A percentile compares a stretch with the other conserved stretches of the same genome.
Evolutionary conservation across 352 stramenopile species (phyloP).

Genomic region (Pythium pyrilobum): DNA sequence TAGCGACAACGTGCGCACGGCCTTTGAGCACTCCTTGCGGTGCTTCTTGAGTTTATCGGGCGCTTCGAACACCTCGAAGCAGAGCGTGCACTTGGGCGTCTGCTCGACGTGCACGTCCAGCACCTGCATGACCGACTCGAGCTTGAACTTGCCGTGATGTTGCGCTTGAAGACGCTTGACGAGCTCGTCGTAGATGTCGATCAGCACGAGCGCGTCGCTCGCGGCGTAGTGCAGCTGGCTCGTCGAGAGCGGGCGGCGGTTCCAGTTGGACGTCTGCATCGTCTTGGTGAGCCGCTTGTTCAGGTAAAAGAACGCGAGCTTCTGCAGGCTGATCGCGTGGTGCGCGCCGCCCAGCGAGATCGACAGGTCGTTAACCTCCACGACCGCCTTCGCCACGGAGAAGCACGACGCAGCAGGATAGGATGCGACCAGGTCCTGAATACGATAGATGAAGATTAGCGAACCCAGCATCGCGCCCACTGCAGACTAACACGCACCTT

Average conservation of each 20-base stretch:
- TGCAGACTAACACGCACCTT: constrained; percentile 33
- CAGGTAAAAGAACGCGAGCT: constrained; percentile 71
- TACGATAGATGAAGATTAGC: background rate
- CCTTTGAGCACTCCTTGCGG: constrained; percentile 34
- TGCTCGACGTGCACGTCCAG: constrained; percentile 48
- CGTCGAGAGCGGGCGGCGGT: constrained; percentile 43
- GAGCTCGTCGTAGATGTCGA: constrained; percentile 65
- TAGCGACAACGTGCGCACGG: constrained; percentile 32
- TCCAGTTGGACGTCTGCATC: constrained; percentile 80
- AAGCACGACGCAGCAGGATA: constrained; percentile 74
- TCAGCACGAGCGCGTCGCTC: constrained; percentile 61
- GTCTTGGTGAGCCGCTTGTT: constrained; percentile 64
- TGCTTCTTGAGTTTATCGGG: constrained; percentile 34
- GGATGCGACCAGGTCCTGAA: constrained; percentile 39
- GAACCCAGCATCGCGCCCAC: no score
- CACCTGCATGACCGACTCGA: constrained; percentile 50
- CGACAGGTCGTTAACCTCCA: constrained; percentile 77
- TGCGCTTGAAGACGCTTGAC: constrained; percentile 27
- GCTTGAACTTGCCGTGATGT: constrained; percentile 26
- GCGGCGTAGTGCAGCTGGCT: constrained; percentile 69
- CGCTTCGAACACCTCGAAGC: constrained; percentile 38
- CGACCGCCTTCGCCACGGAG: constrained; percentile 47
- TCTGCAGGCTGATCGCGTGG: constrained; percentile 65
- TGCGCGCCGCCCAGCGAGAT: constrained; percentile 42
- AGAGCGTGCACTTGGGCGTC: constrained; percentile 46